Conservation (phyloP, 2,329 filamentous ascomycete species). For the Colletotrichum endophyticum region DNA sequence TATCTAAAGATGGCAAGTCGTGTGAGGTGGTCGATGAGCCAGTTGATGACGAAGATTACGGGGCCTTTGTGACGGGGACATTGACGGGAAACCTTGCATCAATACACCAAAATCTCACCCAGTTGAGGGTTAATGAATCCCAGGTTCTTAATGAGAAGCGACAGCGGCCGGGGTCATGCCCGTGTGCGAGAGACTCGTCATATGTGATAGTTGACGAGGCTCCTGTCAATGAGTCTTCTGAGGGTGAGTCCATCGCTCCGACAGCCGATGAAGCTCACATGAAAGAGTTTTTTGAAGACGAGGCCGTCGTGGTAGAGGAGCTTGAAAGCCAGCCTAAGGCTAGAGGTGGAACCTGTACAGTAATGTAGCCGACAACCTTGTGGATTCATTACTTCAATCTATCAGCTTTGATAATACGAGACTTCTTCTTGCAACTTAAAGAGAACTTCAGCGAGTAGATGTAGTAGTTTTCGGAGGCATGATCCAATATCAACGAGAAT, state of each 20-base stretch:
- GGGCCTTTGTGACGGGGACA: not conserved
- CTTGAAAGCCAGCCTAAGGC: accelerated
- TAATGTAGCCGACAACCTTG: not conserved
- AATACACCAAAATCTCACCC: accelerated
- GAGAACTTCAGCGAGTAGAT: no score
- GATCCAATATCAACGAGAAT: no score
- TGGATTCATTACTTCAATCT: not conserved
- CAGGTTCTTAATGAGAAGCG: not conserved
- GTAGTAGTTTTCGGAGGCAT: no score
- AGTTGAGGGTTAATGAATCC: not conserved
- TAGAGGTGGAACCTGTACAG: not conserved
- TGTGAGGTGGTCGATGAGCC: not conserved
- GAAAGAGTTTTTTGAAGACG: not conserved
- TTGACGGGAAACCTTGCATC: not conserved
- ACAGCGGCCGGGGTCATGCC: not conserved
- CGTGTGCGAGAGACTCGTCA: not conserved
- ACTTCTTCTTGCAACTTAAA: not conserved
- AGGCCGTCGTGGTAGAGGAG: not conserved
- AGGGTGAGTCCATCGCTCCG: not conserved
- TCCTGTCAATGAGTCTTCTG: not conserved
- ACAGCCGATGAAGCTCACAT: not conserved
- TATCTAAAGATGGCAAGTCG: not conserved
- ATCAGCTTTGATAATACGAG: not conserved
- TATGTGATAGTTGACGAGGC: not conserved
- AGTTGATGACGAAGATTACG: not conserved